Evolutionary conservation across 2,329 filamentous ascomycete species (phyloP).

Genomic region (Elsinoe batatas): DNA sequence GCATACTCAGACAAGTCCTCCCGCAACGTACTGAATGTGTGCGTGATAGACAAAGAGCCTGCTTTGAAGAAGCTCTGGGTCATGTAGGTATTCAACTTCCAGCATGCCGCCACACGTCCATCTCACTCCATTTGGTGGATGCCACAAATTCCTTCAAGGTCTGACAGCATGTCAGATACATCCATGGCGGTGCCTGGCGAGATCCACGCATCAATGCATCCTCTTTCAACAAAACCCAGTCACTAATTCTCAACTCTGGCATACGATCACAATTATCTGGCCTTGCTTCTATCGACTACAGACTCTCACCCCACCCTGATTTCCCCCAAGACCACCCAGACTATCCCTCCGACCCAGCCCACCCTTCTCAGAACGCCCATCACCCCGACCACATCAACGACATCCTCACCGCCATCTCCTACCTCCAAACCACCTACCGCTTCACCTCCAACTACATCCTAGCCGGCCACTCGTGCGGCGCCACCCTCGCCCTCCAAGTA

Average conservation of each 20-base stretch:
- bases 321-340: constrained; percentile 35
- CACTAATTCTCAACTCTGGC: constrained; percentile 25
- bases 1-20: constrained; percentile 23
- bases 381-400: constrained; percentile 56
- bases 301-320: constrained; percentile 44
- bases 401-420: constrained; percentile 42
- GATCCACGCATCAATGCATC: constrained; percentile 34
- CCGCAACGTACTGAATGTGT: constrained; percentile 31
- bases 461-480: constrained; percentile 54
- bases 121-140: background rate
- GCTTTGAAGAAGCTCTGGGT: constrained; percentile 23
- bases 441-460: constrained; percentile 43
- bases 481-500: constrained; percentile 53
- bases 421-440: constrained; percentile 39
- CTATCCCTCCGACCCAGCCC: constrained; percentile 35
- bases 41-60: background rate
- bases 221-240: constrained; percentile 29
- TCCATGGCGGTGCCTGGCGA: constrained; percentile 43
- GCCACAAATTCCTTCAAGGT: constrained; percentile 11
- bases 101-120: background rate
- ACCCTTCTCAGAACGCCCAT: constrained; percentile 32
- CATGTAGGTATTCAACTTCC: constrained; percentile 20
- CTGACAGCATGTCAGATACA: constrained; percentile 27
- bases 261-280: constrained; percentile 40
- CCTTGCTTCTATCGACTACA: constrained; percentile 56